Conservation (phyloP, 129 eudicot species). For the Flaveria ramosissima region DNA sequence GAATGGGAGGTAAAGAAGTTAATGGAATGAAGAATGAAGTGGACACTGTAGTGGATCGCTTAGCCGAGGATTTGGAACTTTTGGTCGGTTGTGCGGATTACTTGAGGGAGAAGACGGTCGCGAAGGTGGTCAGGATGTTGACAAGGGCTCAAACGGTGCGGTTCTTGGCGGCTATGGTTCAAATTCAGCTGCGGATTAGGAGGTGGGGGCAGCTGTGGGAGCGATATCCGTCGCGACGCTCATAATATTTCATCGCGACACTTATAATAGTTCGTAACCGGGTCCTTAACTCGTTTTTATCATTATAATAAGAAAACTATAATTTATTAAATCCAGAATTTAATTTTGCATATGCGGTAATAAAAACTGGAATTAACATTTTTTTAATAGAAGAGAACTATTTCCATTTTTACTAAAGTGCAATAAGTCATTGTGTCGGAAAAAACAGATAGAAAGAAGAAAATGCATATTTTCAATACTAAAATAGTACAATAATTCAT, state of each 20-base stretch:
- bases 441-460: too few relatives aligned
- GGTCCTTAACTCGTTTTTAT: not conserved
- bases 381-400: not conserved
- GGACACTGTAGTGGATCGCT: constrained; percentile 17
- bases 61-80: constrained; percentile 34
- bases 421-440: too few relatives aligned
- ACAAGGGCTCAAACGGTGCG: constrained; percentile 33
- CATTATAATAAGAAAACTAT: not conserved
- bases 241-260: too few relatives aligned
- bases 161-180: constrained; percentile 37
- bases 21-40: constrained; percentile 27
- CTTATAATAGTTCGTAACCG: too few relatives aligned
- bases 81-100: constrained; percentile 39
- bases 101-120: constrained; percentile 35
- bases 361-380: not conserved
- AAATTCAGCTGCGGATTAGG: constrained; percentile 32
- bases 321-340: not conserved
- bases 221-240: too few relatives aligned
- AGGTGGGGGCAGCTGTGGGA: constrained; percentile 31
- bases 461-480: not conserved
- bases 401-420: too few relatives aligned
- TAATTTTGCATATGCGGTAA: not conserved
- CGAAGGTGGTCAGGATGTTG: constrained; percentile 33
- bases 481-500: not conserved
- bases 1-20: constrained; percentile 34